Base-by-base conservation (phyloP, 345 rosid species). In the Hypericum androsaemum region DNA sequence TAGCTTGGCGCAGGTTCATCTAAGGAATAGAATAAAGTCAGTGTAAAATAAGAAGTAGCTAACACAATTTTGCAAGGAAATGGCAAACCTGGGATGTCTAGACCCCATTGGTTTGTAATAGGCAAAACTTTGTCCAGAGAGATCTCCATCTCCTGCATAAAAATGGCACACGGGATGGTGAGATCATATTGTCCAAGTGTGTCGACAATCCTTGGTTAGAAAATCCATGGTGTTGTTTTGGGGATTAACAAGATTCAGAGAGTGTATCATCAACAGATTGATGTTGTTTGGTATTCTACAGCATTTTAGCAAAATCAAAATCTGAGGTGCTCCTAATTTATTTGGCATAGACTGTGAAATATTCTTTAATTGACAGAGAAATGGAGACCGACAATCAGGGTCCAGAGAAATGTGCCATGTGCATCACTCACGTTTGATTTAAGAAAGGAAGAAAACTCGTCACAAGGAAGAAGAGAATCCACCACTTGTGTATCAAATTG, bases 1-100 rank as follows among this genome's bases (percentile, higher is more conserved):
- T 70, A 80, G 66, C 80, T 53, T 6, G 82, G 66, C 49, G 80
- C 82, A 52, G 85, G 68, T 0, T 64, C 60, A 35, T 73, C 79
- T 71, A 62, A 73, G 69, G 64, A 47, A 8, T 37, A 42, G 40
- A 47, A 38, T 43, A 32, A 43, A 65, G 63, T 55, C 28, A 40
- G 48, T 41, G 47, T 55, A 60, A 47, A 46, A 41, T 11, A 11
- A 40, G 53, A 40, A 52, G 39, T 50, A 17, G 40, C 37, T 6
- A 50, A 28, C 12, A 50, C 12, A 63, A 32, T 7, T 42, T 62
- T 42, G 62, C 38, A 64, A 42, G 57, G 53, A 22, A 22, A 22
- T 22, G 48, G 48, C 56, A 35, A 69, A 92, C 99, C 99, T 80
- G 95, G 66, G 78, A 75, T 74, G 10, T 79, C 84, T 37, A 73